phyloP scores from a whole-genome alignment of 805 yeast species.

The Candida parachauliodes region DNA sequence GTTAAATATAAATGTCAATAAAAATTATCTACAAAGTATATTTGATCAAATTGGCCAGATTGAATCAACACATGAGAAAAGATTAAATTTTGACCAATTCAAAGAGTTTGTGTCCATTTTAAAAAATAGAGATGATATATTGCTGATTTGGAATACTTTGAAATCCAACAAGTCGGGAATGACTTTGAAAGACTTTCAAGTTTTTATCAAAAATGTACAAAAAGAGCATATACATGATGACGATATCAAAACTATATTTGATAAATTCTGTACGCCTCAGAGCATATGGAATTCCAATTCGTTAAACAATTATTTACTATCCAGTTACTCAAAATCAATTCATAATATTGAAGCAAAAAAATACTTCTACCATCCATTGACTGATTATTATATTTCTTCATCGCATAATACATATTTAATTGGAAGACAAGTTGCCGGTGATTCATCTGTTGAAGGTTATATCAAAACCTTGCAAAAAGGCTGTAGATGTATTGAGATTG shows the following conservation, averaged over 20 bases:
- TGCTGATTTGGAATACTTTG: constrained; percentile 42
- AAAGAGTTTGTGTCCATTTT: constrained; percentile 67
- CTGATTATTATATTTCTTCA: constrained; percentile 84
- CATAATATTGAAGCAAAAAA: constrained; percentile 10
- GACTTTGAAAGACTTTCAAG: constrained; percentile 19
- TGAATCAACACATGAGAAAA: constrained; percentile 25
- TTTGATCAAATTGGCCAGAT: constrained; percentile 40
- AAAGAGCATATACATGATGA: constrained; percentile 34
- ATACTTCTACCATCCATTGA: constrained; percentile 54
- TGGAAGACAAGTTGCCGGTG: constrained; percentile 86
- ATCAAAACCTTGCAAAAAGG: constrained; percentile 85
- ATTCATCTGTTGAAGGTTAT: constrained; percentile 86
- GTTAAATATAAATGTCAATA: constrained; percentile 69
- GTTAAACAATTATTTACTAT: constrained; percentile 34
- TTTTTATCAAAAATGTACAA: constrained; percentile 49
- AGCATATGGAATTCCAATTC: constrained; percentile 21
- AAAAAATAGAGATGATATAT: constrained; percentile 63
- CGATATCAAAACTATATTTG: constrained; percentile 24
- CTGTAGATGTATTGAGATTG: constrained; percentile 92
- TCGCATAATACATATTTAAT: constrained; percentile 91
- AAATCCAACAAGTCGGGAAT: constrained; percentile 17
- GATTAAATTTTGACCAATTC: constrained; percentile 68
- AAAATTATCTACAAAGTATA: constrained; percentile 42
- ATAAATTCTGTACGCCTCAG: constrained; percentile 20
- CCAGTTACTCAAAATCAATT: constrained; percentile 23